phyloP scores from a whole-genome alignment of 805 yeast species.

The Saturnispora hagleri region DNA sequence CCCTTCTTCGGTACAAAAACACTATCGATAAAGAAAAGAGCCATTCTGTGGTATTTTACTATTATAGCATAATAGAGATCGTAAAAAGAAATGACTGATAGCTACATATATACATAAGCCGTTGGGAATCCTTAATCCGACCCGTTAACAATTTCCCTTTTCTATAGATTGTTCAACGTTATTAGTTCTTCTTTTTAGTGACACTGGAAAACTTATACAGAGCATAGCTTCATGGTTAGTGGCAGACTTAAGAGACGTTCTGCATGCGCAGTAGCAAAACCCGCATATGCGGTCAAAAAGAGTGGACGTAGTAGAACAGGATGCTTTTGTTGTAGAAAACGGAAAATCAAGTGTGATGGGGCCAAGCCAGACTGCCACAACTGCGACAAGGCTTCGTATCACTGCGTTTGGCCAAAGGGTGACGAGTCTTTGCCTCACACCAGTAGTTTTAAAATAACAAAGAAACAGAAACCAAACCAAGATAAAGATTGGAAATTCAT shows the following conservation, averaged over 20 bases:
- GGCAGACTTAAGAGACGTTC: not conserved
- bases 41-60: not conserved
- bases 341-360: constrained; percentile 22
- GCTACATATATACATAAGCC: not conserved
- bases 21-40: not conserved
- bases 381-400: constrained; percentile 11
- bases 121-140: not conserved
- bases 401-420: constrained; percentile 17
- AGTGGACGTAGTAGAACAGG: constrained; percentile 13
- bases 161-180: not conserved
- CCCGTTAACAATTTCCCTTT: not conserved
- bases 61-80: not conserved
- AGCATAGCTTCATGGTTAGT: not conserved
- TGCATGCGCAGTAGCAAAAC: not conserved
- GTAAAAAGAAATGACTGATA: not conserved
- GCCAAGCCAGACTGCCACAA: constrained; percentile 14
- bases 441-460: constrained; percentile 13
- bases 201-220: not conserved
- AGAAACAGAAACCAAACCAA: constrained; percentile 2
- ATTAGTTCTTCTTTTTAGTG: not conserved
- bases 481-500: not conserved
- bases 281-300: not conserved
- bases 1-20: not conserved
- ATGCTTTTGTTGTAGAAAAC: constrained; percentile 22
- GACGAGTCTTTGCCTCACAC: constrained; percentile 14